Conservation (phyloP, 148 eudicot genomes). For the Rhododendron griersonianum region DNA sequence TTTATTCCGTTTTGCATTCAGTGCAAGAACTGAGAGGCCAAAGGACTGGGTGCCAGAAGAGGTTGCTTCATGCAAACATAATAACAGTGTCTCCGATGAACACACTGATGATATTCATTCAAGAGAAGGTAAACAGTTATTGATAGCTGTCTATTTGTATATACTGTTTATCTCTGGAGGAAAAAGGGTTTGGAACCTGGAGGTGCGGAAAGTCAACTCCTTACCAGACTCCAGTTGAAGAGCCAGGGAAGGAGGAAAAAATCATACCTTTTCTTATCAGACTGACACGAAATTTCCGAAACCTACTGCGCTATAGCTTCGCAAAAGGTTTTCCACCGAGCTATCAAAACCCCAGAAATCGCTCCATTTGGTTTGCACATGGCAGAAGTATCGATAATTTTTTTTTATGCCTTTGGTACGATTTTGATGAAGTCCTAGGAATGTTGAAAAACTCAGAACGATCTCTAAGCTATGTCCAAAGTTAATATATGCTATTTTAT, state of each 20-base stretch:
- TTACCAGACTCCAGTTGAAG: neutral
- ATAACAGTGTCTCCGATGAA: slow-evolving; percentile 15
- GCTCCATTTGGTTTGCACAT: neutral
- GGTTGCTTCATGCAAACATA: slow-evolving; percentile 24
- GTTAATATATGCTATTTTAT: neutral
- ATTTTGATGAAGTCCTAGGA: neutral
- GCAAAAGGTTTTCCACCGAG: neutral
- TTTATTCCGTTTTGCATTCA: slow-evolving; percentile 17
- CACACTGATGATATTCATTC: slow-evolving; percentile 58
- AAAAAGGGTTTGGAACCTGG: slow-evolving; percentile 1
- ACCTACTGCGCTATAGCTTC: neutral
- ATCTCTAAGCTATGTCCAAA: neutral
- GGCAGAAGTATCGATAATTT: neutral
- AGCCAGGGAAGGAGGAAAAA: neutral
- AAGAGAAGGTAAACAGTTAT: slow-evolving; percentile 34
- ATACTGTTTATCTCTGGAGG: neutral
- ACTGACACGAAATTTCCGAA: neutral
- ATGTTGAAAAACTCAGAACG: neutral
- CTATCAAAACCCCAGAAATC: neutral
- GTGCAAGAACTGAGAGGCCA: slow-evolving; percentile 71
- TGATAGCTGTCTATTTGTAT: neutral
- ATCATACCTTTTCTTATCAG: neutral
- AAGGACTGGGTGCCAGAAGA: slow-evolving; percentile 88
- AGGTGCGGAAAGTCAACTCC: neutral
- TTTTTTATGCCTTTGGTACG: neutral